Evolutionary conservation across 768 basidiomycete species (phyloP), one percentile per base, ranked within the genome.

Genomic region (Auriscalpium orientale): DNA sequence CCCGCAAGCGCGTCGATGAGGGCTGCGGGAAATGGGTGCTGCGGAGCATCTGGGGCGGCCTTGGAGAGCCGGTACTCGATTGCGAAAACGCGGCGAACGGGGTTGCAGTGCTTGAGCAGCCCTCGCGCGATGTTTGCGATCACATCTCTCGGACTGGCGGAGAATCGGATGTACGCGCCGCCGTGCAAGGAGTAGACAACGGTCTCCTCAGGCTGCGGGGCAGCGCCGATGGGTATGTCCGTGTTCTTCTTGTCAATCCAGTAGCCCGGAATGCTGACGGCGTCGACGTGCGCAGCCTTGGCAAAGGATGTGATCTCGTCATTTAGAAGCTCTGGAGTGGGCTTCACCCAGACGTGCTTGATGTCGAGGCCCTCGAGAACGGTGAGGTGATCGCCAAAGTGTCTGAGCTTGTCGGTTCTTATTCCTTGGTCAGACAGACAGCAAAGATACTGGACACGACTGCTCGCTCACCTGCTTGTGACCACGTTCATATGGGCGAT

Each of bases 261-360:
- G 52, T 62, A 64, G 12, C 56, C 63, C 2, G 59, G 56, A 35
- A 62, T 56, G 46, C 57, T 49, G 49, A 47, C 47, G 3, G 58
- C 54, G 21, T 49, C 46, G n/a, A 64, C 62, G 34, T 55, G 21
- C 8, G 56, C 61, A n/a, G n/a, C 43, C n/a, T 55, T 48, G 10
- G 62, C 59, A 43, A 52, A 61, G 12, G 34, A 47, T 9, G 52
- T 21, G n/a, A 63, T 28, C n/a, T 56, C 13, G 15, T 43, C 55
- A 13, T 37, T 47, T 8, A 63, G 12, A 9, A 56, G 46, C 11
- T 57, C 55, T 2, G 56, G 55, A 12, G 51, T 53, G 16, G 36
- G 50, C 13, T 59, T 46, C 1, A 62, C 48, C 60, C 60, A 63
- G 8, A 57, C 58, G 33, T 46, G 18, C 49, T 55, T 55, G 48